Evolutionary conservation across 2,329 filamentous ascomycete species (phyloP), one percentile per base, ranked within the genome.

Genomic region (Cordyceps pruinosa): DNA sequence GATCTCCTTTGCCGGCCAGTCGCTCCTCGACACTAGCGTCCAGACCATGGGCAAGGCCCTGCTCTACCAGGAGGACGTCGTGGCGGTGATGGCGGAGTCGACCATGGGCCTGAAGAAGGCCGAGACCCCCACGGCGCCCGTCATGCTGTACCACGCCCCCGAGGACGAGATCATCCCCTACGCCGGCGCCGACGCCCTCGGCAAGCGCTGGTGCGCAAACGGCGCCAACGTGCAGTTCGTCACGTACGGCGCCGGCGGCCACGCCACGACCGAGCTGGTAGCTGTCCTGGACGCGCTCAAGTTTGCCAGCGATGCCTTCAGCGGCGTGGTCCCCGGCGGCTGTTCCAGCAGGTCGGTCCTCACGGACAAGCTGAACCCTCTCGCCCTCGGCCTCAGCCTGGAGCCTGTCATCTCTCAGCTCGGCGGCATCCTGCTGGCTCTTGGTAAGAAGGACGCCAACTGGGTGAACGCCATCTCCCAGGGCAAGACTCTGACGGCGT

Each of bases 111-210:
- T 54, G 3, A 37, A 50, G 15, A 26, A 54, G n/a, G 19, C 25
- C 5, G 55, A 60, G 30, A 58, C 58, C 2, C 58, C 58, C 7
- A 60, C n/a, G 5, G 58, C 25, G 8, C 58, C 58, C 9, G 49
- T 58, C 4, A 30, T 54, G 26, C 30, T 60, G 8, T 60, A 60
- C 45, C 58, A 60, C 19, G 48, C 58, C 7, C 21, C 23, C 0
- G 28, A 45, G 15, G 58, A 60, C n/a, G 58, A 60, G 37, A 51
- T 60, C 7, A 60, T 60, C 17, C 55, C 55, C 23, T 60, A 46
- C 17, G 3, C 17, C 4, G 32, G 35, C 13, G 49, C 44, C 6
- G 26, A 28, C 4, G n/a, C 19, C 15, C 19, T 60, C 1, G 12
- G 46, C 30, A 34, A 58, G 35, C 21, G 34, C 9, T 60, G 58